Evolutionary conservation across 192 early-diverging fungal genomes (phyloP), one percentile per base, ranked within the genome.

Genomic region (Endogone sp.): DNA sequence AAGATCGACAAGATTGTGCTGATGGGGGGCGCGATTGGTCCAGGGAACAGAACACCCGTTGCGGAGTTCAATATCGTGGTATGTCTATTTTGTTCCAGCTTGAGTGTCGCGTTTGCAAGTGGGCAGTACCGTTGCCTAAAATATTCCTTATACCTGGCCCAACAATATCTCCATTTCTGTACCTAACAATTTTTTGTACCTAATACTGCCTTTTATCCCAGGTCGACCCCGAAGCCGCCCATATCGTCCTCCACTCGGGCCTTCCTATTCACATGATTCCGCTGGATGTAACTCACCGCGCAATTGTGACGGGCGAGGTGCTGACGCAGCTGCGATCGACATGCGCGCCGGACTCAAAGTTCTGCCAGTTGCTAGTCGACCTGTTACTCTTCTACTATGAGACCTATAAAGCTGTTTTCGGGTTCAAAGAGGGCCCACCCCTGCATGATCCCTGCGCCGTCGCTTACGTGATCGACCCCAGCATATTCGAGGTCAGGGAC

Each of bases 21-120:
- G 44, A 84, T 84, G 82, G 82, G 79, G 6, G 82, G 82, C 6
- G 71, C 74, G 8, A 64, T 71, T 32, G 44, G 29, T 22, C 16
- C 29, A 11, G 69, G 69, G 2, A 71, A 71, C 49, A 54, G 55
- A 3, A 64, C 69, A 8, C 62, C 69, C 2, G 69, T 60, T 2
- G 69, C 69, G 4, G 69, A 71, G 29, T 71, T 64, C n/a, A 71
- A 71, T 57, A 62, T 71, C 6, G 6, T 62, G 63, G 65, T 67
- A 67, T 32, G 54, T 0, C 11, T n/a, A 1, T 58, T 56, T 3
- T 10, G 9, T 49, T 56, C 25, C 29, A 10, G n/a, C 2, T 37
- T 65, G 23, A 23, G 3, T 23, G 21, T 27, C 56, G 16, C 16
- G 37, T 6, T 49, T 49, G 37, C 37, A 6, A 16, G 37, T 16